Percentiles rank a stretch among this genome's conserved stretches.
These are phyloP conservation scores for Fusarium musae DNA, from an alignment of 2,329 filamentous ascomycete species.

Conservation along the genomic window DNA sequence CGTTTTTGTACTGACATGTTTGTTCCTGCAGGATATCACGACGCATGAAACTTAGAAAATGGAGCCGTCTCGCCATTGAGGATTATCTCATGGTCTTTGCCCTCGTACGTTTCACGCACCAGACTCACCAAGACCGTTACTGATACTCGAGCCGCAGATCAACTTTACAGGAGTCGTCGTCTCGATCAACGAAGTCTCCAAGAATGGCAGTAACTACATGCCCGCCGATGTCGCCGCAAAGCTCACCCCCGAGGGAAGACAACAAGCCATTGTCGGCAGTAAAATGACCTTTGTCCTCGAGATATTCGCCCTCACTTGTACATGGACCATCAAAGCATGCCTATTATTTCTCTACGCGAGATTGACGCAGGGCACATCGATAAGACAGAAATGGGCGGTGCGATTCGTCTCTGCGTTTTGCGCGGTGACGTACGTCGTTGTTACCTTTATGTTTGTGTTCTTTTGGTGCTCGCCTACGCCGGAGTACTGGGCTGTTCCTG, in stretches of 20 bases:
- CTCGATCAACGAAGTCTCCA: constrained; percentile 55
- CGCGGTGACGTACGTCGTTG: constrained; percentile 57
- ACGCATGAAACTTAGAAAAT: constrained; percentile 55
- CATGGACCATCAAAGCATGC: constrained; percentile 65
- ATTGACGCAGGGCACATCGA: constrained; percentile 54
- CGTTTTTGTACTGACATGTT: neutral
- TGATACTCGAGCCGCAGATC: constrained; percentile 12
- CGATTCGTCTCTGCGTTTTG: constrained; percentile 58
- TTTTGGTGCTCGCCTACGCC: constrained; percentile 65
- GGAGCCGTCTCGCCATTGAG: constrained; percentile 62
- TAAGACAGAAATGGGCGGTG: constrained; percentile 52
- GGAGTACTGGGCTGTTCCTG: constrained; percentile 64
- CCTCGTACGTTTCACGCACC: constrained; percentile 44
- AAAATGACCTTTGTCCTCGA: constrained; percentile 65
- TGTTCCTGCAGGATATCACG: constrained; percentile 40
- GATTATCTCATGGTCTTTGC: constrained; percentile 68
- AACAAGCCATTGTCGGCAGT: constrained; percentile 60
- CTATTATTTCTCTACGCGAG: constrained; percentile 63
- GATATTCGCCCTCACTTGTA: constrained; percentile 61
- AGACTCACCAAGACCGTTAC: neutral
- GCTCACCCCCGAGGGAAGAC: constrained; percentile 58
- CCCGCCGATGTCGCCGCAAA: constrained; percentile 49
- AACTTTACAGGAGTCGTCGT: constrained; percentile 57
- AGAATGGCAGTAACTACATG: constrained; percentile 59
- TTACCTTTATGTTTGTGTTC: constrained; percentile 61